phyloP scores from a whole-genome alignment of 2,329 filamentous ascomycete genomes.

The Cladosporium velox region DNA sequence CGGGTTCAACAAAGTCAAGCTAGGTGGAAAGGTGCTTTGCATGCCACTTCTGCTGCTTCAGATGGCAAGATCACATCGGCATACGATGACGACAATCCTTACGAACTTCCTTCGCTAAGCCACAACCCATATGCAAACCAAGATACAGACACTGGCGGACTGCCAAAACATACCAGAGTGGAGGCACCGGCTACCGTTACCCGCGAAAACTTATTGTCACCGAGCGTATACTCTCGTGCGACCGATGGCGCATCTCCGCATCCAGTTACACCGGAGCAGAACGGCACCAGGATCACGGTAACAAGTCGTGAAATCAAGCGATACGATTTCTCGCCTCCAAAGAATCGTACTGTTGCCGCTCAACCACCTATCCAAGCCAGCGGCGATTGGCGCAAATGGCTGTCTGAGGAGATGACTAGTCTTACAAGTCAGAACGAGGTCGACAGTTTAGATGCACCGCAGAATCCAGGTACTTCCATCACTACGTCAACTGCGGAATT shows the following conservation, averaged over 20 bases:
- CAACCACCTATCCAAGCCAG: conserved; percentile 38
- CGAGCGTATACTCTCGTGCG: conserved; percentile 50
- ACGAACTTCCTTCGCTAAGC: conserved; percentile 33
- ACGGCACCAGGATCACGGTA: conserved; percentile 45
- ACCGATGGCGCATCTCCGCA: conserved; percentile 43
- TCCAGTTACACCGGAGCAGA: conserved; percentile 31
- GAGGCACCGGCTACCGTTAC: conserved; percentile 13
- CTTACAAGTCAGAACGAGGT: conserved; percentile 33
- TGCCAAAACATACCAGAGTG: conserved; percentile 28
- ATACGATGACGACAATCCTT: conserved; percentile 34
- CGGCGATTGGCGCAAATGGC: conserved; percentile 50
- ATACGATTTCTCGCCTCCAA: conserved; percentile 41
- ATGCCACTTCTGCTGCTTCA: conserved; percentile 25
- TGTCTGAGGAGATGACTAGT: conserved; percentile 47
- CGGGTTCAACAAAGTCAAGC: conserved; percentile 42
- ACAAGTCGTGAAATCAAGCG: conserved; percentile 48
- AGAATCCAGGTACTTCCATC: background rate
- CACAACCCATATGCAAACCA: conserved; percentile 21
- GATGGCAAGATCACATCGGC: background rate
- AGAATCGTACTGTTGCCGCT: conserved; percentile 15
- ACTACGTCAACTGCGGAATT: background rate
- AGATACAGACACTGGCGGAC: conserved; percentile 23
- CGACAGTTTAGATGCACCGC: conserved; percentile 23
- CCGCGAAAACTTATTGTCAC: conserved; percentile 40
- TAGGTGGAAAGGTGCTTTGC: conserved; percentile 46